Evolutionary conservation across 768 basidiomycete genomes (phyloP).

Genomic region (Stropharia rugosoannulata): DNA sequence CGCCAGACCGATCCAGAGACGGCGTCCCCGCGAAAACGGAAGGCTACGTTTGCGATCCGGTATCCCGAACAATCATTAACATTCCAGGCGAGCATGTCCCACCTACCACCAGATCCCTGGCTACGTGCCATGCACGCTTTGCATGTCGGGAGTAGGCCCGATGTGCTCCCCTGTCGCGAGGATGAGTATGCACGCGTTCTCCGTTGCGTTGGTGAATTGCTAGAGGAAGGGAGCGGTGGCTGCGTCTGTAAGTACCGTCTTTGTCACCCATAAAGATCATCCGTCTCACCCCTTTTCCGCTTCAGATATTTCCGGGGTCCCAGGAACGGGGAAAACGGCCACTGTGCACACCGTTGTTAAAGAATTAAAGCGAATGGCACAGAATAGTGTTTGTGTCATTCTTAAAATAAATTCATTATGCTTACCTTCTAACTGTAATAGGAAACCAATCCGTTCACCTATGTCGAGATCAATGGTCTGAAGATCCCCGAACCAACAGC

Average conservation of each 20-base stretch:
- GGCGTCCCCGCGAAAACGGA: conserved; percentile 28
- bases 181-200: conserved; percentile 80
- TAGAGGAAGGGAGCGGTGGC: conserved; percentile 93
- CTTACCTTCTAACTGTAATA: conserved; percentile 23
- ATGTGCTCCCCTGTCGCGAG: conserved; percentile 85
- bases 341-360: conserved; percentile 93
- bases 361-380: conserved; percentile 87
- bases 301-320: conserved; percentile 94
- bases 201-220: conserved; percentile 73
- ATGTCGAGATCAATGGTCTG: conserved; percentile 97
- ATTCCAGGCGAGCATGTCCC: conserved; percentile 39
- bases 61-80: conserved; percentile 32
- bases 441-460: conserved; percentile 94
- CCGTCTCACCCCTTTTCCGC: neutral
- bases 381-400: conserved; percentile 57
- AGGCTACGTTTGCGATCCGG: conserved; percentile 20
- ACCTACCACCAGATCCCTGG: conserved; percentile 76
- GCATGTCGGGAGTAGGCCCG: conserved; percentile 92
- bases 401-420: neutral
- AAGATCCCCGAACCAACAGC: conserved; percentile 90
- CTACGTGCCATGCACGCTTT: conserved; percentile 85
- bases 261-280: conserved; percentile 3
- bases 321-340: conserved; percentile 98
- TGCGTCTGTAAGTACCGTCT: conserved; percentile 76
- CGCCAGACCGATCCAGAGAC: conserved; percentile 7